Evolutionary conservation across 225 moss, liverwort and hornwort genomes (phyloP).

Genomic region (Polytrichum formosum): DNA sequence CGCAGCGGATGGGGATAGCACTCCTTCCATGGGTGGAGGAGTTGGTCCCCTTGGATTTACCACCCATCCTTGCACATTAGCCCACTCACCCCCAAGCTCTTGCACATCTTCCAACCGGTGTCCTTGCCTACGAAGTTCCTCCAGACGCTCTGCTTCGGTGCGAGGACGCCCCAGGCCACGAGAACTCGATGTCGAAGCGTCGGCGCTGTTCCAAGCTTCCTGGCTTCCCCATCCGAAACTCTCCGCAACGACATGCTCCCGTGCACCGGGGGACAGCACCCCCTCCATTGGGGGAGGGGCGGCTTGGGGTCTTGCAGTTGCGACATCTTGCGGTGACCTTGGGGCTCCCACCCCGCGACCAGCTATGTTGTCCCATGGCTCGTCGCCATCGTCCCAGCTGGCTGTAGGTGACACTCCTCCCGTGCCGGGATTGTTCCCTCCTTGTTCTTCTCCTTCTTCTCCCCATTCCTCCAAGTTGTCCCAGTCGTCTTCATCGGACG

Average conservation of each 20-base stretch:
- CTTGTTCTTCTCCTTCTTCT: not conserved
- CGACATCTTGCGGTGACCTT: constrained; percentile 6
- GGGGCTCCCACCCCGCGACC: constrained; percentile 20
- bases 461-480: constrained; percentile 38
- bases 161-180: constrained; percentile 29
- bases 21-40: constrained; percentile 28
- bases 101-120: constrained; percentile 7
- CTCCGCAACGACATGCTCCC: constrained; percentile 19
- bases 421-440: not conserved
- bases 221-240: constrained; percentile 25
- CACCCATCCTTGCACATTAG: constrained; percentile 22
- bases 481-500: constrained; percentile 37
- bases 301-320: not conserved
- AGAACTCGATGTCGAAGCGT: not conserved
- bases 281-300: constrained; percentile 24
- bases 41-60: constrained; percentile 1
- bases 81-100: constrained; percentile 15
- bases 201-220: constrained; percentile 7
- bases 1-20: constrained; percentile 11
- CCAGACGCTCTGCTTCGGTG: constrained; percentile 22
- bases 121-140: constrained; percentile 23
- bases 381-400: constrained; percentile 48
- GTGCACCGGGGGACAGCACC: constrained; percentile 21
- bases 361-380: constrained; percentile 13
- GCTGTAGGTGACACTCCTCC: constrained; percentile 34